Percentiles rank a stretch among this genome's conserved stretches.
phyloP scores from a whole-genome alignment of 768 basidiomycete genomes.

The Termitomyces sp. region DNA sequence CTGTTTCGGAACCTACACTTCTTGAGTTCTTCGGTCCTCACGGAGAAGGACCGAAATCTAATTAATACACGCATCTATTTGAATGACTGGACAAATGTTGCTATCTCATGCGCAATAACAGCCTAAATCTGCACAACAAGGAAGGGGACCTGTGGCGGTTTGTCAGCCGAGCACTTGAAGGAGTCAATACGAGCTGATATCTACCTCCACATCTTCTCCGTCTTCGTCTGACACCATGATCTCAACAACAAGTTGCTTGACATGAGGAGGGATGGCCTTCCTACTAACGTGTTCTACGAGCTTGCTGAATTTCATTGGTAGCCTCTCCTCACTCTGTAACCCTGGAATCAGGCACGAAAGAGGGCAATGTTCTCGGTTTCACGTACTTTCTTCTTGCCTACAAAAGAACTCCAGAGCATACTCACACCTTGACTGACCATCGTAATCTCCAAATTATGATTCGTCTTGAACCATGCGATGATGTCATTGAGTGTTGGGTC shows the following conservation, averaged over 20 bases:
- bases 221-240: conserved; percentile 92
- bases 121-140: conserved; percentile 61
- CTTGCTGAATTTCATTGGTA: conserved; percentile 86
- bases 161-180: background rate
- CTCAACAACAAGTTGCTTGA: conserved; percentile 85
- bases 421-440: conserved; percentile 98
- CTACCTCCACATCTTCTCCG: conserved; percentile 92
- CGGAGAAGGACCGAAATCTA: background rate
- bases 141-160: conserved; percentile 63
- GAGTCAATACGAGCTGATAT: conserved; percentile 8
- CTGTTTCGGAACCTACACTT: background rate
- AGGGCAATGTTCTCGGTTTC: too few relatives aligned
- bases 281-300: conserved; percentile 93
- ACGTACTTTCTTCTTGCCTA: conserved; percentile 87
- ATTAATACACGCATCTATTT: conserved; percentile 6
- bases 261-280: conserved; percentile 83
- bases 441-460: conserved; percentile 81
- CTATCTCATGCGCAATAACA: background rate
- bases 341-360: background rate
- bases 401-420: conserved; percentile 96
- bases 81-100: conserved; percentile 36
- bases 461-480: conserved; percentile 74
- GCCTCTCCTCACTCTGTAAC: conserved; percentile 74
- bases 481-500: conserved; percentile 88
- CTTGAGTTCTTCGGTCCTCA: background rate